Evolutionary conservation across 192 early-diverging fungal genomes (phyloP), one percentile per base, ranked within the genome.

Genomic region (Coemansia sp.): DNA sequence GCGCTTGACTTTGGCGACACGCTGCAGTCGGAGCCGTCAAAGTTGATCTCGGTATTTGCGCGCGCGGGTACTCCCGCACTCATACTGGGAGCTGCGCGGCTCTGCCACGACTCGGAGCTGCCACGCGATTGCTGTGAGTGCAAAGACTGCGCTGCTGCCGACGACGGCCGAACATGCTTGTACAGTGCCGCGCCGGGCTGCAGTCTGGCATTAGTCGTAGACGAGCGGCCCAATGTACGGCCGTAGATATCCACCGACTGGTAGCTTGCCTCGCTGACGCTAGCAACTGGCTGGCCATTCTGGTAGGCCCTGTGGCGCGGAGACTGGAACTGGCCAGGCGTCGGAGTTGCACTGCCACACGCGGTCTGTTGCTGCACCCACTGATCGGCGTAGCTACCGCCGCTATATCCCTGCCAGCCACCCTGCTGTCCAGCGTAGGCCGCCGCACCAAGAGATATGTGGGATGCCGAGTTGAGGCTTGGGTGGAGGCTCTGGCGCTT

Each of bases 101-200:
- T 82, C 43, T 82, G 80, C 80, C 80, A 82, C 4, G 80, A 82
- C 34, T 71, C 74, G n/a, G 80, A 53, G 62, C 67, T 74, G 47
- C 16, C 68, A 3, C 32, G 39, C 9, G 74, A 76, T 2, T 44
- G 40, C 5, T 64, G 70, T 3, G 53, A 56, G 53, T 56, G 29
- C 15, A 56, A 22, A 12, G 79, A 73, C 30, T 45, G 50, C 0
- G 41, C 69, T 11, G 39, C 66, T 8, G 34, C 37, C 16, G 71
- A 65, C 4, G 39, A 58, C 41, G 68, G 18, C 7, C 66, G 38
- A 4, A 38, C 47, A 12, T 56, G 62, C 12, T 68, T 82, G 58
- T 70, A 61, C 61, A 76, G 67, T 3, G 61, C 71, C 4, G 55
- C 59, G 0, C 74, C 78, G 0, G 74, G 68, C 64, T 73, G 78